Percentiles rank a stretch among this genome's conserved stretches.
Conservation (phyloP, 208 protist species). For the Leptomonas pyrrhocoris region DNA sequence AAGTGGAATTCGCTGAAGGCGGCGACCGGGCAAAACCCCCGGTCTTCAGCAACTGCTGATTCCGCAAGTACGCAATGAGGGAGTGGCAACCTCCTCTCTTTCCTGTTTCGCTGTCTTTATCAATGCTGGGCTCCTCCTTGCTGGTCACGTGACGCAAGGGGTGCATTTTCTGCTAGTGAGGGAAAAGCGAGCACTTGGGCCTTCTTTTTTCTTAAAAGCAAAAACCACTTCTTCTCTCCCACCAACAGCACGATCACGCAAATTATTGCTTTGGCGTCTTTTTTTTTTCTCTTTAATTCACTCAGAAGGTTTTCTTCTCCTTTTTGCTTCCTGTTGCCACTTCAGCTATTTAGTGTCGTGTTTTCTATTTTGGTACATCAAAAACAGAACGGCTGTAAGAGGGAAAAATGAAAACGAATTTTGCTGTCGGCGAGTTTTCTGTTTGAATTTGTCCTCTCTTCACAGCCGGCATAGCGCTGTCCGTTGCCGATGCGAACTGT, state of each 20-base stretch:
- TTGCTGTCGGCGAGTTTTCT: not conserved
- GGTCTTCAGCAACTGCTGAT: not conserved
- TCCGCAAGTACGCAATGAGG: no score
- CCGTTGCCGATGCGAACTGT: no score
- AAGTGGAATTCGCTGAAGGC: conserved; percentile 21
- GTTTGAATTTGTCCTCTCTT: no score
- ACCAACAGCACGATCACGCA: not conserved
- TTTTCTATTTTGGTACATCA: not conserved
- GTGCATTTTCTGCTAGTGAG: no score
- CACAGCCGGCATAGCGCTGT: no score
- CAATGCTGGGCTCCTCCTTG: no score
- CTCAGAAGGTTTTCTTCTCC: not conserved
- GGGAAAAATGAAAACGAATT: not conserved
- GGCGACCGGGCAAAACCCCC: not conserved
- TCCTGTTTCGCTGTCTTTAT: no score
- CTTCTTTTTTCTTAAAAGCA: not conserved
- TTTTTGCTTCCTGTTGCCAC: not conserved
- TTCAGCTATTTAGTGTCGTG: conserved; percentile 5
- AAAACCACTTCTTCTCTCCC: not conserved
- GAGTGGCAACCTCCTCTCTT: not conserved
- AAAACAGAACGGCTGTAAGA: conserved; percentile 3
- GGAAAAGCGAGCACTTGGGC: not conserved
- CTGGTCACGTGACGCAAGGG: no score
- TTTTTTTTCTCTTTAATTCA: conserved; percentile 10
- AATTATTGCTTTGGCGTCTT: not conserved